Percentiles rank a stretch among this genome's conserved stretches.
Conservation (phyloP, 805 yeast species). For the Starmera quercuum region DNA sequence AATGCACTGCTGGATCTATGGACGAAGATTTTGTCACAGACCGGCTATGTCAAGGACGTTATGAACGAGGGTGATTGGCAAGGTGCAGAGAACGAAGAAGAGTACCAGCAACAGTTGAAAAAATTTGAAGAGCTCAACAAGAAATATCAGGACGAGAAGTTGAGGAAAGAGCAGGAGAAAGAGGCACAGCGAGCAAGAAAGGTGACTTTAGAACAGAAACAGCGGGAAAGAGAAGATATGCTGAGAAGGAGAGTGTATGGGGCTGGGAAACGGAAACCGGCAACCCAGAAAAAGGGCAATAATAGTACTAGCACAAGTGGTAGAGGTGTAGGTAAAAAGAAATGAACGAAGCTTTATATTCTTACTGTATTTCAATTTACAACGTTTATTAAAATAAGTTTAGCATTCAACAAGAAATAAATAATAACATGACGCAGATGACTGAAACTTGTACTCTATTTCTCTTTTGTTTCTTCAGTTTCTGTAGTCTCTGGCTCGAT, state of each 20-base stretch:
- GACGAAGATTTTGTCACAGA: constrained; percentile 56
- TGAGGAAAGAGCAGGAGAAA: constrained; percentile 18
- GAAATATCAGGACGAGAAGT: constrained; percentile 15
- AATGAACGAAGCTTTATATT: too few relatives aligned
- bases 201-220: constrained; percentile 11
- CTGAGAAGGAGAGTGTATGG: constrained; percentile 23
- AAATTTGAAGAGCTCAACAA: constrained; percentile 21
- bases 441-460: too few relatives aligned
- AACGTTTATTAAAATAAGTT: constrained; percentile 12
- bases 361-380: too few relatives aligned
- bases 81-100: constrained; percentile 22
- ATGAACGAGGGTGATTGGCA: constrained; percentile 36
- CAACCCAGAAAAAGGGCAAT: constrained; percentile 5
- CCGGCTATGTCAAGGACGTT: constrained; percentile 43
- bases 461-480: constrained; percentile 2
- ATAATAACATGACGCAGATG: background rate
- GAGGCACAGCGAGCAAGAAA: constrained; percentile 11
- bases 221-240: constrained; percentile 19
- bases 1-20: constrained; percentile 48
- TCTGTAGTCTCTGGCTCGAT: constrained; percentile 26
- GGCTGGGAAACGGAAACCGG: constrained; percentile 7
- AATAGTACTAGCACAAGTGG: too few relatives aligned
- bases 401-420: constrained; percentile 7
- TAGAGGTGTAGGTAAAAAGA: too few relatives aligned
- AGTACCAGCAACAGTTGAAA: constrained; percentile 16